phyloP scores from a whole-genome alignment of 768 basidiomycete genomes.

The Amanita thiersii region DNA sequence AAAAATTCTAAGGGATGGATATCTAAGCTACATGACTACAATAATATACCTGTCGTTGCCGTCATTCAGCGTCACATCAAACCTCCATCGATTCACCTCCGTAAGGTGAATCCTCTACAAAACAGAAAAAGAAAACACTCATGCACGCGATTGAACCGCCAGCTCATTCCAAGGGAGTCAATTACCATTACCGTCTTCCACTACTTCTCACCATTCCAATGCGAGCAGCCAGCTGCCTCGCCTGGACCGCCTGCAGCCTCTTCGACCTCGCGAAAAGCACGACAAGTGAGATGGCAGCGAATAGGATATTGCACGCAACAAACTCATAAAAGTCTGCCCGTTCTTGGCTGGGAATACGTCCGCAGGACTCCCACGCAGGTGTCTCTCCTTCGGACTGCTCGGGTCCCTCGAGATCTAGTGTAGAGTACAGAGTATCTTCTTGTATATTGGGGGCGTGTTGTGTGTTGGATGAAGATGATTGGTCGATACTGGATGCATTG shows the following conservation, averaged over 20 bases:
- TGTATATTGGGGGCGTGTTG: conserved; percentile 11
- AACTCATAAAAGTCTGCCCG: conserved; percentile 89
- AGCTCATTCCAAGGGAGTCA: no score
- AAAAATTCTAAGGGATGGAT: no score
- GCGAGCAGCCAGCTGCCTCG: conserved; percentile 75
- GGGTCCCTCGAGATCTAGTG: conserved; percentile 3
- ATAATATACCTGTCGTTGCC: no score
- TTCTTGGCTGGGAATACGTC: conserved; percentile 73
- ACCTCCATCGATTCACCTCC: no score
- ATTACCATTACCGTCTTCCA: conserved; percentile 14
- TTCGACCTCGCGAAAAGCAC: conserved; percentile 64
- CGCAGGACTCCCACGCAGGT: conserved; percentile 90
- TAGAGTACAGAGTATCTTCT: conserved; percentile 5
- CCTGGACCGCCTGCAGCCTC: conserved; percentile 63
- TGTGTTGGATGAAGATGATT: conserved; percentile 10
- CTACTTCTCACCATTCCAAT: conserved; percentile 62
- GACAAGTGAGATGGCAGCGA: conserved; percentile 57
- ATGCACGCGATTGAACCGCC: no score
- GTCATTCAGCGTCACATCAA: no score
- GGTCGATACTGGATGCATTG: conserved; percentile 23
- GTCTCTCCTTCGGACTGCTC: conserved; percentile 40
- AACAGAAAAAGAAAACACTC: no score
- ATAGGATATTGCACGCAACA: conserved; percentile 71
- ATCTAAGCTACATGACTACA: no score
- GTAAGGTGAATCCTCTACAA: no score